Evolutionary conservation across 2,329 filamentous ascomycete genomes (phyloP), one percentile per base, ranked within the genome.

Genomic region (Fusarium chaquense): DNA sequence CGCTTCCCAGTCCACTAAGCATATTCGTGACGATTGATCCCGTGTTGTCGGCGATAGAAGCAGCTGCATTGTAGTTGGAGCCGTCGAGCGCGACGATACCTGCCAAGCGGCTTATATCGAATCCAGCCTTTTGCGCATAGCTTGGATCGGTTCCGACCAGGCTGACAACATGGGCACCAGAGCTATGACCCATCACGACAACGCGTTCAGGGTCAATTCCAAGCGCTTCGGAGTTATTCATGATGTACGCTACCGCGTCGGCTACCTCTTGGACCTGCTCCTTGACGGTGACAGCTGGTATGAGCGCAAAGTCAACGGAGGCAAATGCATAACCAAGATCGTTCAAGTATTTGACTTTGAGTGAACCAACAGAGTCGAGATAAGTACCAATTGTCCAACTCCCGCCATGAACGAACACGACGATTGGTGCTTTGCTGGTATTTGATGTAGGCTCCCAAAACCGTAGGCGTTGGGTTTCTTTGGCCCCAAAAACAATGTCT

Each of bases 191-290:
- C 60, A 63, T 63, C 2, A 63, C 24, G 2, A 57, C 15, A 1
- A 63, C 9, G 1, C 24, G 10, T 1, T 18, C 12, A 5, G 41
- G 2, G 13, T 63, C 58, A 0, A 63, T n/a, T 0, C 3, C 2
- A 0, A 57, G 35, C 0, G 7, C 6, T 2, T 11, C 1, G 2
- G 18, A 16, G 11, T 57, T 35, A 0, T 33, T 24, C 9, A 33
- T 28, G 1, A 63, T 4, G 1, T 38, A 57, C 4, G 43, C 58
- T 0, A 63, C 36, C 0, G 58, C 54, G 2, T 57, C 43, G 2
- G 60, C 58, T 3, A 63, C 51, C 4, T 63, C 58, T 32, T 63
- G 49, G 0, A 63, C 60, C 22, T 63, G 60, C 2, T 63, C 43
- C 20, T 63, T 22, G 0, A 63, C 60, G 2, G 49, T 63, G 3